These are phyloP conservation scores for Cyclotella cryptica DNA, from an alignment of 108 stramenopile genomes.

Conservation along the genomic window DNA sequence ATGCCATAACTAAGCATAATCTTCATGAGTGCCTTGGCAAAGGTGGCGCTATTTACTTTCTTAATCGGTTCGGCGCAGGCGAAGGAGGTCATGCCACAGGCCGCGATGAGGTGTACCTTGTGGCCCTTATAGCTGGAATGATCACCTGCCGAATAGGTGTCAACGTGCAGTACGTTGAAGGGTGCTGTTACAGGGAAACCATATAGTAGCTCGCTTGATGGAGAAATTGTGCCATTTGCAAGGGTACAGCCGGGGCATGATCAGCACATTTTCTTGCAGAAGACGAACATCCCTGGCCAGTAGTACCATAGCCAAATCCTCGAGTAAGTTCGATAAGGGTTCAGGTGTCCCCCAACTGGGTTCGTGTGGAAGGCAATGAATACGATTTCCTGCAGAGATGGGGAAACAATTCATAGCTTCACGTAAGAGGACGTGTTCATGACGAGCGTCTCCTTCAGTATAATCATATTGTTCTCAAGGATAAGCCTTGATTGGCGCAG, in stretches of 20 bases:
- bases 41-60: background rate
- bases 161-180: background rate
- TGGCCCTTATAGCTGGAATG: slow-evolving; percentile 10
- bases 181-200: slow-evolving; percentile 4
- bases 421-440: background rate
- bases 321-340: background rate
- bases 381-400: slow-evolving; percentile 10
- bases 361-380: slow-evolving; percentile 38
- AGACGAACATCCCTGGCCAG: slow-evolving; percentile 28
- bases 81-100: slow-evolving; percentile 22
- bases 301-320: slow-evolving; percentile 16
- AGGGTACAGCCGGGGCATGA: slow-evolving; percentile 16
- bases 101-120: slow-evolving; percentile 11
- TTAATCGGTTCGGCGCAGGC: slow-evolving; percentile 2
- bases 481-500: background rate
- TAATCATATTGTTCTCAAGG: slow-evolving; percentile 5
- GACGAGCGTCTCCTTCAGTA: background rate
- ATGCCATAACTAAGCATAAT: slow-evolving; percentile 1
- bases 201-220: background rate
- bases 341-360: no score
- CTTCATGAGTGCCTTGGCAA: slow-evolving; percentile 26
- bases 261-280: background rate
- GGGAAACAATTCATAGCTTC: slow-evolving; percentile 11
- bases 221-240: background rate
- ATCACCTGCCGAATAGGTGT: background rate